phyloP scores from a whole-genome alignment of 192 early-diverging fungal genomes.

The Coemansia nantahalensis region DNA sequence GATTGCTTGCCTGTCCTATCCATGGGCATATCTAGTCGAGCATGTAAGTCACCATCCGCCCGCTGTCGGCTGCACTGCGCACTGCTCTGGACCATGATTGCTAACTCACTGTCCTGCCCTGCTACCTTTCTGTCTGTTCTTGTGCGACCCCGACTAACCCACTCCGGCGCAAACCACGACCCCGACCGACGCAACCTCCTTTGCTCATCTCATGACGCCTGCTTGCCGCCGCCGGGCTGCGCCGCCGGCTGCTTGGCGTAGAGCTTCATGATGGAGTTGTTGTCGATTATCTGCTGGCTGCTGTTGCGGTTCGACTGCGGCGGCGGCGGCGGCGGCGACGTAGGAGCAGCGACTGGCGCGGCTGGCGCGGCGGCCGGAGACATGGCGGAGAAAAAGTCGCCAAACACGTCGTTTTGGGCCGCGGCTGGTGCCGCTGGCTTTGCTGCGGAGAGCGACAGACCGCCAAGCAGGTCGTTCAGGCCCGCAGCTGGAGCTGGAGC shows the following conservation, averaged over 20 bases:
- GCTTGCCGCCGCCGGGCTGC: conserved; percentile 4
- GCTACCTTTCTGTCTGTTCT: too few species aligned
- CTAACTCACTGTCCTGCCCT: too few species aligned
- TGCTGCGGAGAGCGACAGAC: conserved; percentile 18
- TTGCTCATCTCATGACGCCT: neutral
- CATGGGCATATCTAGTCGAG: too few species aligned
- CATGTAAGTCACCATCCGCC: too few species aligned
- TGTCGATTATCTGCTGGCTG: conserved; percentile 37
- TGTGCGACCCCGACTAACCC: too few species aligned
- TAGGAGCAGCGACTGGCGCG: too few species aligned
- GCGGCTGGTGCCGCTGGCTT: conserved; percentile 8
- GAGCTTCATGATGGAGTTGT: conserved; percentile 53
- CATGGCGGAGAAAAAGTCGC: conserved; percentile 43
- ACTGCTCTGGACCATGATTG: too few species aligned
- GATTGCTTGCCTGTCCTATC: too few species aligned
- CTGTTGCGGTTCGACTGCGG: conserved; percentile 2
- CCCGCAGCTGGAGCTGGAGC: neutral
- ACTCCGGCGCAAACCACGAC: too few species aligned
- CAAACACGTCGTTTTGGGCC: conserved; percentile 44
- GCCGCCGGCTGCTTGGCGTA: conserved; percentile 23
- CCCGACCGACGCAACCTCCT: too few species aligned
- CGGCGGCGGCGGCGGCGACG: neutral
- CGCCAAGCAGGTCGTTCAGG: conserved; percentile 32
- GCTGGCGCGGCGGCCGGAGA: neutral
- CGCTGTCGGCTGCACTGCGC: too few species aligned